phyloP scores from a whole-genome alignment of 306 rosid species.

The Adenanthera pavonina region DNA sequence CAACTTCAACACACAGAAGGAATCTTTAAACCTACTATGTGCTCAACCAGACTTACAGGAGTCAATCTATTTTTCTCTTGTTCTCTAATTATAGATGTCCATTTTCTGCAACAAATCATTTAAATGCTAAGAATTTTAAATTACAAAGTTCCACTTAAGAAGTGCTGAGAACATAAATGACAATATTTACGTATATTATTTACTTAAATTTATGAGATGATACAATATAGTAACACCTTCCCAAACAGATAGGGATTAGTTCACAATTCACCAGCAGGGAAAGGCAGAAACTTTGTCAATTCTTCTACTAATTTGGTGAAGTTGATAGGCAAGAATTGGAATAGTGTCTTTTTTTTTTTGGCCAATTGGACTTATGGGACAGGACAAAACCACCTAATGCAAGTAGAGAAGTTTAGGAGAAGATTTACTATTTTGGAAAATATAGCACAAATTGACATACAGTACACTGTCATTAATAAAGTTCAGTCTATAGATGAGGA shows the following conservation, averaged over 20 bases:
- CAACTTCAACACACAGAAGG: conserved; percentile 39
- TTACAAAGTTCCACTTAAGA: conserved; percentile 19
- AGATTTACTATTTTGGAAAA: neutral
- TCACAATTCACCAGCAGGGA: neutral
- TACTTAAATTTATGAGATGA: neutral
- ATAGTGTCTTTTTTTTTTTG: too few species aligned
- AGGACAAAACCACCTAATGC: too few species aligned
- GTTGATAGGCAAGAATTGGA: neutral
- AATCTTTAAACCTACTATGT: conserved; percentile 9
- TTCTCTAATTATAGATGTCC: conserved; percentile 82
- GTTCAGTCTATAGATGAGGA: neutral
- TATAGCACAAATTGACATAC: neutral
- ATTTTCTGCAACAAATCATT: conserved; percentile 74
- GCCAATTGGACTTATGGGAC: too few species aligned
- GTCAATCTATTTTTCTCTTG: conserved; percentile 81
- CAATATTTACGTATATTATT: conserved; percentile 10
- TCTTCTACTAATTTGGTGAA: neutral
- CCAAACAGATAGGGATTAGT: neutral
- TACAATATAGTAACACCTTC: neutral
- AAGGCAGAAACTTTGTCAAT: neutral
- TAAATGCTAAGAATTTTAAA: conserved; percentile 33
- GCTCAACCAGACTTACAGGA: conserved; percentile 69
- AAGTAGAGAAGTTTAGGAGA: neutral
- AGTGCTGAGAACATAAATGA: conserved; percentile 11
- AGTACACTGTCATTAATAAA: neutral